Percentiles rank a stretch among this genome's conserved stretches.
Conservation (phyloP, 495 filamentous ascomycete species). For the Aspergillus panamensis region DNA sequence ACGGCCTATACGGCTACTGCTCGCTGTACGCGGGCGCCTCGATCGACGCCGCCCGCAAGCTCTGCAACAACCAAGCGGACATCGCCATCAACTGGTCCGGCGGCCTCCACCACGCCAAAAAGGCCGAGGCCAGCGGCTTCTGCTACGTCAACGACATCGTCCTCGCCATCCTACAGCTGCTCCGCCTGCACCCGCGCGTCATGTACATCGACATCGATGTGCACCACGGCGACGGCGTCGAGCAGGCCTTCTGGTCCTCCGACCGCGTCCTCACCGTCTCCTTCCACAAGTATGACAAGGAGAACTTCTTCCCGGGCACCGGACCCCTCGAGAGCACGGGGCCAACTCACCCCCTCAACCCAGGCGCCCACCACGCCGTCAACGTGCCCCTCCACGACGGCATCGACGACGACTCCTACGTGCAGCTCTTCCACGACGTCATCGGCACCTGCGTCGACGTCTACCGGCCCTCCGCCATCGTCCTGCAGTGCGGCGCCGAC, state of each 20-base stretch:
- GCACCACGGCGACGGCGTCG: constrained; percentile 95
- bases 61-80: constrained; percentile 79
- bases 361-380: constrained; percentile 60
- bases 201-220: constrained; percentile 99
- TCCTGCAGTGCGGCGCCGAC: constrained; percentile 95
- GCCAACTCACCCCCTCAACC: constrained; percentile 55
- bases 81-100: constrained; percentile 99
- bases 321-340: constrained; percentile 58
- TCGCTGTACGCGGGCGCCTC: constrained; percentile 88
- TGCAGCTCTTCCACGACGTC: constrained; percentile 75
- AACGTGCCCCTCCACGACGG: constrained; percentile 71
- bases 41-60: constrained; percentile 85
- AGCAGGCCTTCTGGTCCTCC: constrained; percentile 94
- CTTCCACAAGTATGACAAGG: constrained; percentile 93
- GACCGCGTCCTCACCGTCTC: constrained; percentile 95
- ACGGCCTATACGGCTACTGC: constrained; percentile 92
- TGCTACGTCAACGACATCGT: constrained; percentile 99
- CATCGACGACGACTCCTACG: constrained; percentile 91
- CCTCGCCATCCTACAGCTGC: constrained; percentile 83
- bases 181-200: constrained; percentile 83
- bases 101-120: constrained; percentile 96
- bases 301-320: constrained; percentile 70
- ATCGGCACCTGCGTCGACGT: constrained; percentile 69
- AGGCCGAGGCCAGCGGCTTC: constrained; percentile 88
- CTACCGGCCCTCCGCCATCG: constrained; percentile 83